Evolutionary conservation across 305 asterid genomes (phyloP).

Genomic region (Caryopteris hybrid): DNA sequence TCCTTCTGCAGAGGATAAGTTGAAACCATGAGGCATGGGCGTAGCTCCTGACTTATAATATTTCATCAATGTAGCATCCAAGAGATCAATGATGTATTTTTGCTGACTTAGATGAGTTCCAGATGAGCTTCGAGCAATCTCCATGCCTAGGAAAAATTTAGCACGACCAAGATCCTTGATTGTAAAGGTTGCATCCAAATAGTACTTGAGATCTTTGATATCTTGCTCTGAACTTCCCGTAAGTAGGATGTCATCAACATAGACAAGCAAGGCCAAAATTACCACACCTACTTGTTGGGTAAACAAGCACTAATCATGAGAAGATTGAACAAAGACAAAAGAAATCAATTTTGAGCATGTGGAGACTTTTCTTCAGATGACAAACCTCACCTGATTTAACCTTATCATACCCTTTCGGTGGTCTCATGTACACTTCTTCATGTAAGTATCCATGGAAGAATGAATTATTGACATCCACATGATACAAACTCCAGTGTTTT

Average conservation of each 20-base stretch:
- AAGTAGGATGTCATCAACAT: not conserved
- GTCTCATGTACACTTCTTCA: not conserved
- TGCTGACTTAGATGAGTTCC: not conserved
- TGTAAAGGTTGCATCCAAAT: not conserved
- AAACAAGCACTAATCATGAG: not conserved
- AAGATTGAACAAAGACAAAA: not conserved
- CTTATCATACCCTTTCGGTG: not conserved
- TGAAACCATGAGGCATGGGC: not conserved
- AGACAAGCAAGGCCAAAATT: not conserved
- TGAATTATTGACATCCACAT: not conserved
- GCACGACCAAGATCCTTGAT: not conserved
- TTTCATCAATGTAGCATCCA: fast-evolving
- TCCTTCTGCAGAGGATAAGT: not conserved
- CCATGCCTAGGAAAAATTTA: not conserved
- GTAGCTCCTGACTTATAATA: not conserved
- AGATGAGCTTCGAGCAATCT: fast-evolving
- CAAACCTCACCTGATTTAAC: not conserved
- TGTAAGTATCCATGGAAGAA: not conserved
- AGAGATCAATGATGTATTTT: not conserved
- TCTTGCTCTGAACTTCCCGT: fast-evolving
- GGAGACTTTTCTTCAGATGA: not conserved
- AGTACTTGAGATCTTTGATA: fast-evolving
- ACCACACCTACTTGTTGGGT: fast-evolving
- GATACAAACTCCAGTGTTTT: not conserved
- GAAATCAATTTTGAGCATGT: too few relatives aligned